Evolutionary conservation across 2,329 filamentous ascomycete species (phyloP), one percentile per base, ranked within the genome.

Genomic region (Conoideocrella luteorostrata): DNA sequence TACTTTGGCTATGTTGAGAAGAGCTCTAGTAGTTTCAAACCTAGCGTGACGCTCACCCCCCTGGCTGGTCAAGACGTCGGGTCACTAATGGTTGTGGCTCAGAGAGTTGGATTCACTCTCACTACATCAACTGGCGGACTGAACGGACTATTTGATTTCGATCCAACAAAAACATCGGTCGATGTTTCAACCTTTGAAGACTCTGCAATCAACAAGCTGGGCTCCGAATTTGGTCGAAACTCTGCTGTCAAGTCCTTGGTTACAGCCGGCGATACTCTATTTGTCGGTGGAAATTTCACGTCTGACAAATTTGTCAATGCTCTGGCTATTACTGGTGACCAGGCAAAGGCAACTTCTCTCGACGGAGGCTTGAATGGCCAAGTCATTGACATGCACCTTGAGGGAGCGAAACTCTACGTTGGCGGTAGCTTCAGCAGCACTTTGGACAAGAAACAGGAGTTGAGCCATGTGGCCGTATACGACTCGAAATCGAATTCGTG

Each of bases 131-230:
- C 82, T 37, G 86, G 85, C 40, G 87, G 86, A 3, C 69, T 98
- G 42, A 96, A 96, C 58, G 89, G 89, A 7, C 69, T 98, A 2
- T 97, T 86, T 60, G 93, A 97, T 56, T 96, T 87, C 59, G 77
- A 94, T 53, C 87, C 90, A 0, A 55, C 60, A 5, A 51, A 62
- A 34, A 52, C 56, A 4, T 70, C 72, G 0, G 68, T 86, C 26
- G 72, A 80, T 50, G 72, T 73, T 1, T 75, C 70, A 20, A 69
- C 87, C 51, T 80, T 94, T 46, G 72, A 78, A 12, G 74, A 75
- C 21, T 95, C 89, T 2, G 74, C 80, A 13, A 82, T 95, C 58
- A 84, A 94, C 62, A 74, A 77, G 55, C 84, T 91, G 28, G 88
- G 88, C 15, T 78, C 78, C 26, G 77, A 74, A 44, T 82, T 97